Conservation (phyloP, 2,329 filamentous ascomycete genomes). For the Rutstroemia sp. region DNA sequence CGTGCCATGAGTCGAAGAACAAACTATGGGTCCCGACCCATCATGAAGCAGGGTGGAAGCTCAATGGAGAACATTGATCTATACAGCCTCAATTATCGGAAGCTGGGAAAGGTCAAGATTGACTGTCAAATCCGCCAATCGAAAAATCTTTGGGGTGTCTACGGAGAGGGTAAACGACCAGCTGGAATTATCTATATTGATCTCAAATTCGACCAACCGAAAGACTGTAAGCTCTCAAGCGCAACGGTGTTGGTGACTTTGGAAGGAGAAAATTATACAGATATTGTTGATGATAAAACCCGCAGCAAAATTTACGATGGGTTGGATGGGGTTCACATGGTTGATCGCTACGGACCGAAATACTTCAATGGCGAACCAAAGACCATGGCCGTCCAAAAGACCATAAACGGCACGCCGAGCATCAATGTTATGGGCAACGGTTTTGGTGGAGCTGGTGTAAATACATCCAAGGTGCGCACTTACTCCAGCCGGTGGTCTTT, state of each 20-base stretch:
- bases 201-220: slow-evolving; percentile 3
- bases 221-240: slow-evolving; percentile 3
- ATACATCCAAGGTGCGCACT: not conserved
- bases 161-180: not conserved
- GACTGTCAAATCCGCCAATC: not conserved
- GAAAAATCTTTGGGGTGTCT: not conserved
- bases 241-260: not conserved
- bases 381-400: not conserved
- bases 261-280: not conserved
- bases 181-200: slow-evolving; percentile 4
- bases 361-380: not conserved
- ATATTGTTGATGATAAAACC: not conserved
- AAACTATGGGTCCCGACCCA: not conserved
- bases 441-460: not conserved
- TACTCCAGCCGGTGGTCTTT: not conserved
- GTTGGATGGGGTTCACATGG: not conserved
- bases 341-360: slow-evolving; percentile 1
- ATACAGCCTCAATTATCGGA: not conserved
- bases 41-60: not conserved
- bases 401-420: not conserved
- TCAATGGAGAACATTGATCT: not conserved
- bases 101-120: not conserved
- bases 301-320: too few relatives aligned
- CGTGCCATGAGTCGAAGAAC: not conserved
- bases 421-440: not conserved